A percentile compares a stretch with the other conserved stretches of the same genome.
Evolutionary conservation across 495 filamentous ascomycete species (phyloP).

Genomic region (Pyrenula massariospora): DNA sequence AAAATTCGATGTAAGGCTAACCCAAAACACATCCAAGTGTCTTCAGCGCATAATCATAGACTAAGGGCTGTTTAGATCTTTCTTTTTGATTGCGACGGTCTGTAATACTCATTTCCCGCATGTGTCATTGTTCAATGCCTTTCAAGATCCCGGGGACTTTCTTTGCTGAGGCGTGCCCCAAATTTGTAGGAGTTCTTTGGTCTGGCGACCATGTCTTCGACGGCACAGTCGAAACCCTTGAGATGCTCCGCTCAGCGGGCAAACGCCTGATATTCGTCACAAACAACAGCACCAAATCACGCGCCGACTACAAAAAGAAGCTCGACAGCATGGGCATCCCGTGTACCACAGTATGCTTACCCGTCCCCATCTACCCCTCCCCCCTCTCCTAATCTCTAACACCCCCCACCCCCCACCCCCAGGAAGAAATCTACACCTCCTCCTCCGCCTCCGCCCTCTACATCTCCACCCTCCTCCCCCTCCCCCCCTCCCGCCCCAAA

Average conservation of each 20-base stretch:
- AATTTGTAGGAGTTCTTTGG: conserved; percentile 74
- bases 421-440: conserved; percentile 93
- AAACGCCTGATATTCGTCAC: conserved; percentile 95
- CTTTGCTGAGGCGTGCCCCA: not conserved
- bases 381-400: not conserved
- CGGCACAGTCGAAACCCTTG: conserved; percentile 69
- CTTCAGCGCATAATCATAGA: not conserved
- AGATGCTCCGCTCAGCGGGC: conserved; percentile 59
- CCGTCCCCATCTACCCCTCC: conserved; percentile 6
- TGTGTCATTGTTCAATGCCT: no score
- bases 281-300: conserved; percentile 97
- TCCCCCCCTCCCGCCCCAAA: conserved; percentile 69
- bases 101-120: conserved; percentile 10
- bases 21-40: no score
- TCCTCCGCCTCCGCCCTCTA: conserved; percentile 92
- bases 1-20: conserved; percentile 71
- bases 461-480: conserved; percentile 80
- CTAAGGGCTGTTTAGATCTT: conserved; percentile 52
- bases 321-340: conserved; percentile 74
- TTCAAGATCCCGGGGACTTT: no score
- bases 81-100: conserved; percentile 95
- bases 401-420: not conserved
- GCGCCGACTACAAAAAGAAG: conserved; percentile 84
- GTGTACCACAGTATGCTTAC: conserved; percentile 40
- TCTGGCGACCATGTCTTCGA: conserved; percentile 83